phyloP scores from a whole-genome alignment of 2,329 filamentous ascomycete species.

The Microcyclospora tardicrescens region DNA sequence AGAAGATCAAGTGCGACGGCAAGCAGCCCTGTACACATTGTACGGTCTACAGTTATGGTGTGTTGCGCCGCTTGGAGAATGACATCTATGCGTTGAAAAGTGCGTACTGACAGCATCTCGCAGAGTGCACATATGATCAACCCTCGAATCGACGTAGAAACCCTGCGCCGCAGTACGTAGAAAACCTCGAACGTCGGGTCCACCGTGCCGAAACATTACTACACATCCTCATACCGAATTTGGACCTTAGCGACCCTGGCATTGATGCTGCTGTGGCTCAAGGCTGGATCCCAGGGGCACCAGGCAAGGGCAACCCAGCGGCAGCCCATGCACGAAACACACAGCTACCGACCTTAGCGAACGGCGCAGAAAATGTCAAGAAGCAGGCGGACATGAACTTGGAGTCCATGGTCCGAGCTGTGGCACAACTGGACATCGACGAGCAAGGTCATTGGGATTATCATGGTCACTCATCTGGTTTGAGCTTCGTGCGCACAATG shows the following conservation, averaged over 20 bases:
- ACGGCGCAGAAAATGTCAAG: slow-evolving; percentile 30
- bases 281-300: slow-evolving; percentile 26
- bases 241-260: slow-evolving; percentile 73
- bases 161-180: slow-evolving; percentile 83
- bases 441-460: slow-evolving; percentile 92
- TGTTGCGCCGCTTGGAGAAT: slow-evolving; percentile 15
- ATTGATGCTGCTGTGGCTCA: slow-evolving; percentile 56
- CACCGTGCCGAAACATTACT: slow-evolving; percentile 73
- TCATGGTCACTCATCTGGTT: slow-evolving; percentile 81
- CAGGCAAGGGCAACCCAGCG: slow-evolving; percentile 16
- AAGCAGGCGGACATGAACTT: slow-evolving; percentile 50
- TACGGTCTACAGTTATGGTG: slow-evolving; percentile 97
- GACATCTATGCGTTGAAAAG: slow-evolving; percentile 1
- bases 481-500: slow-evolving; percentile 77
- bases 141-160: slow-evolving; percentile 84
- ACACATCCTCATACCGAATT: slow-evolving; percentile 65
- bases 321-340: slow-evolving; percentile 4
- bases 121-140: slow-evolving; percentile 92
- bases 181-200: slow-evolving; percentile 70
- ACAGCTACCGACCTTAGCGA: slow-evolving; percentile 16
- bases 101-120: neutral
- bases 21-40: slow-evolving; percentile 65
- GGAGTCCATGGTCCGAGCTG: slow-evolving; percentile 88
- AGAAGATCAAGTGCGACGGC: slow-evolving; percentile 44
- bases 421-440: slow-evolving; percentile 80